Evolutionary conservation across 345 rosid species (phyloP).

Genomic region (Gossypium bickii): DNA sequence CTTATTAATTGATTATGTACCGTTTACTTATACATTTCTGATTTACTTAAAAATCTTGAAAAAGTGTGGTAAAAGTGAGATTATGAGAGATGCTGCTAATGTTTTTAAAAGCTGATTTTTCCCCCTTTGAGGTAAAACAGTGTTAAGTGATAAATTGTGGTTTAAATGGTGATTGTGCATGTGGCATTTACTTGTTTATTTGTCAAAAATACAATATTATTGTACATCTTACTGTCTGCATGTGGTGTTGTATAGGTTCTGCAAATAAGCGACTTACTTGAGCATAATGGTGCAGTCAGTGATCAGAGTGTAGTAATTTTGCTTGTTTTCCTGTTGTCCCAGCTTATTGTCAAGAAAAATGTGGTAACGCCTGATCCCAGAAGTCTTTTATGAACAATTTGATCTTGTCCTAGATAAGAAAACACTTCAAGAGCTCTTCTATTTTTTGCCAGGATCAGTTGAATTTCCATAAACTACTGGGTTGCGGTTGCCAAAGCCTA

Average conservation of each 20-base stretch:
- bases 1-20: background rate
- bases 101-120: background rate
- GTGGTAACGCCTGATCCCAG: constrained; percentile 37
- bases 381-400: constrained; percentile 5
- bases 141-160: constrained; percentile 1
- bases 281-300: constrained; percentile 65
- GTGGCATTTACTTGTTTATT: background rate
- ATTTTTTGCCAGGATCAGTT: constrained; percentile 55
- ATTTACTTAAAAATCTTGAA: background rate
- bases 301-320: constrained; percentile 66
- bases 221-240: background rate
- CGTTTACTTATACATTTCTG: background rate
- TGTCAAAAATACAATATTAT: background rate
- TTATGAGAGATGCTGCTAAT: background rate
- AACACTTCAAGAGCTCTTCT: constrained; percentile 16
- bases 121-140: background rate
- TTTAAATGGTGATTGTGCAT: constrained; percentile 5
- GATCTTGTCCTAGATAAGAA: constrained; percentile 7
- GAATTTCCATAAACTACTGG: constrained; percentile 82
- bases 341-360: constrained; percentile 57
- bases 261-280: constrained; percentile 85
- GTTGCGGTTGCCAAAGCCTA: constrained; percentile 56
- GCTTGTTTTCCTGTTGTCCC: constrained; percentile 72
- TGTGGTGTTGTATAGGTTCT: constrained; percentile 49
- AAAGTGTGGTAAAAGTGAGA: background rate